phyloP scores from a whole-genome alignment of 495 filamentous ascomycete genomes.

The Podospora appendiculata region DNA sequence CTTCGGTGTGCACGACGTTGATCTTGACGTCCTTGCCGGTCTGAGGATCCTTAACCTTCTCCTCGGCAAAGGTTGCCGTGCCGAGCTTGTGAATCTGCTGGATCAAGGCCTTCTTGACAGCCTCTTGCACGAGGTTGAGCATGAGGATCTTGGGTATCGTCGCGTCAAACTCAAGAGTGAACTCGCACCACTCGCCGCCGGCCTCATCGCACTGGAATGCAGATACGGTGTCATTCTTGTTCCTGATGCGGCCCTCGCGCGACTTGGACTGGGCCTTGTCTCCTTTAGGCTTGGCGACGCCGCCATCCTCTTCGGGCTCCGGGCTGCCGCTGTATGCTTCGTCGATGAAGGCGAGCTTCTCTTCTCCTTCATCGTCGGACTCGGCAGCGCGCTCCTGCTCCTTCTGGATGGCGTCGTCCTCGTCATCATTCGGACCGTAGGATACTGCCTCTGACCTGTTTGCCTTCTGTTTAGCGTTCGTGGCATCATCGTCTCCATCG shows the following conservation, averaged over 20 bases:
- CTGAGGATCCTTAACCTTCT: conserved; percentile 45
- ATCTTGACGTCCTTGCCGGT: conserved; percentile 40
- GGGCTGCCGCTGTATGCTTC: conserved; percentile 49
- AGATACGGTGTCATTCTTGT: conserved; percentile 54
- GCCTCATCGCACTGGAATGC: conserved; percentile 74
- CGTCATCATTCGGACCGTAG: conserved; percentile 88
- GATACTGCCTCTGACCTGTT: conserved; percentile 74
- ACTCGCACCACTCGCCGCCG: conserved; percentile 64
- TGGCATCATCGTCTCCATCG: conserved; percentile 81
- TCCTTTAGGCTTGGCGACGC: conserved; percentile 39
- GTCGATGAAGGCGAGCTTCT: conserved; percentile 40
- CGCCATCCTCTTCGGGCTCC: conserved; percentile 33
- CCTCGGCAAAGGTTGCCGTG: conserved; percentile 57
- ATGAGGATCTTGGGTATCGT: conserved; percentile 85
- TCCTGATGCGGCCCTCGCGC: conserved; percentile 61
- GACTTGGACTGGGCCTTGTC: conserved; percentile 29
- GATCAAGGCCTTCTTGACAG: conserved; percentile 68
- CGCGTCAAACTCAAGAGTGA: conserved; percentile 77
- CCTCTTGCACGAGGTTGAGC: conserved; percentile 77
- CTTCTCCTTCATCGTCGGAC: conserved; percentile 40
- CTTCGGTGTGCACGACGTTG: conserved; percentile 60
- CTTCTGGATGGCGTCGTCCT: conserved; percentile 67
- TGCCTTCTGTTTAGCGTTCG: conserved; percentile 62
- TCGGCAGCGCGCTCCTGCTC: conserved; percentile 47
- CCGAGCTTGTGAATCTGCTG: conserved; percentile 74